These are phyloP conservation scores for Solanum ossicruentum DNA, from an alignment of 257 asterid genomes.

Conservation along the genomic window DNA sequence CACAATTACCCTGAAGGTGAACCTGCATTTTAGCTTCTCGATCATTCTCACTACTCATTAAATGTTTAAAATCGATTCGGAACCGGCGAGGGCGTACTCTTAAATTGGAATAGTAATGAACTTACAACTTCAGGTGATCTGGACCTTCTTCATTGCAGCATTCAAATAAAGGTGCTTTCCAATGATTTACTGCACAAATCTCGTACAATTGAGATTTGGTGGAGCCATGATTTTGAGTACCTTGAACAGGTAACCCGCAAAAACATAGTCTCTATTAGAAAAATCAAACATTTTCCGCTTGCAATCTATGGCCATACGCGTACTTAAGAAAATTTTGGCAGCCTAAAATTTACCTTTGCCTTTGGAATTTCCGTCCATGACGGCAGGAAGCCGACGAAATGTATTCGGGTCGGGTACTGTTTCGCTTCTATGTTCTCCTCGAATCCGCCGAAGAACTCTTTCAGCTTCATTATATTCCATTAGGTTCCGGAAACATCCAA, in stretches of 20 bases:
- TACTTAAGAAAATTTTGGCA: background rate
- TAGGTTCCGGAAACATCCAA: background rate
- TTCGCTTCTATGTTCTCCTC: background rate
- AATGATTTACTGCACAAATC: constrained; percentile 1
- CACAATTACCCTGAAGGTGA: background rate
- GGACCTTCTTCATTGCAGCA: constrained; percentile 1
- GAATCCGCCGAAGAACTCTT: background rate
- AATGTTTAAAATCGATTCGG: background rate
- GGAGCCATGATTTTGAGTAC: background rate
- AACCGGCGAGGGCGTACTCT: background rate
- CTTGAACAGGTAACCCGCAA: background rate
- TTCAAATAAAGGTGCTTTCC: background rate
- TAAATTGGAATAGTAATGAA: background rate
- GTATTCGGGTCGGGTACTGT: background rate
- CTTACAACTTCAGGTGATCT: background rate
- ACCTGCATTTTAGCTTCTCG: background rate
- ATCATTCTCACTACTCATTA: background rate
- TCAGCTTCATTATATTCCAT: background rate
- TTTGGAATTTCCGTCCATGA: background rate
- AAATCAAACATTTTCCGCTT: background rate
- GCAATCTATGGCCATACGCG: background rate
- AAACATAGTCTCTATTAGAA: background rate
- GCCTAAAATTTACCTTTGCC: background rate
- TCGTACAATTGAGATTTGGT: background rate
- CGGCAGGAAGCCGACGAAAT: background rate